These are phyloP conservation scores for Hypoxylon trugodes DNA, from an alignment of 495 filamentous ascomycete species.

Conservation along the genomic window DNA sequence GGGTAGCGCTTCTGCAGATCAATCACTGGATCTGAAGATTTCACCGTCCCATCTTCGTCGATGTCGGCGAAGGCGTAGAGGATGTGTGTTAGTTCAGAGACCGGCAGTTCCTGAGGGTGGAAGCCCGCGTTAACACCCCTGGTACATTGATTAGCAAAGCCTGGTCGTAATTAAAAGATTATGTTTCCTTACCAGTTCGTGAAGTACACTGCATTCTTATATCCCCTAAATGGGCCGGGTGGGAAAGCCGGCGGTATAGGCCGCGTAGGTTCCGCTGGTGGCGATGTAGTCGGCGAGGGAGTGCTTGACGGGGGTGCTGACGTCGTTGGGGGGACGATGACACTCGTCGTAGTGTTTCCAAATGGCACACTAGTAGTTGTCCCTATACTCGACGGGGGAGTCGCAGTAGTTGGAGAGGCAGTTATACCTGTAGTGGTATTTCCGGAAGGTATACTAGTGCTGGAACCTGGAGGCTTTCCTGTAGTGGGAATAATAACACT, in stretches of 20 bases:
- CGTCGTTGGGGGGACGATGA: conserved; percentile 2
- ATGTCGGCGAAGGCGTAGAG: conserved; percentile 73
- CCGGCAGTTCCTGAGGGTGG: conserved; percentile 82
- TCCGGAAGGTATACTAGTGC: no score
- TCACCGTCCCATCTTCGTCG: conserved; percentile 38
- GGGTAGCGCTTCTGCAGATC: conserved; percentile 35
- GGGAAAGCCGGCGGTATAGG: conserved; percentile 23
- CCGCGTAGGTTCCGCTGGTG: conserved; percentile 24
- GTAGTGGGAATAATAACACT: background rate
- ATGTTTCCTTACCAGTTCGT: conserved; percentile 52
- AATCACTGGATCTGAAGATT: conserved; percentile 33
- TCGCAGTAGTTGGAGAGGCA: no score
- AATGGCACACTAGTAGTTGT: background rate
- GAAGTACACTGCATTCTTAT: conserved; percentile 56
- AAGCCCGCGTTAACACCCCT: conserved; percentile 37
- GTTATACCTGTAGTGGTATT: conserved; percentile 1
- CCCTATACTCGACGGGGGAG: no score
- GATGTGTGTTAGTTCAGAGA: conserved; percentile 87
- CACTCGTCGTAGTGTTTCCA: conserved; percentile 1
- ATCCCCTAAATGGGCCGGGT: conserved; percentile 40
- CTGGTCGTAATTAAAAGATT: background rate
- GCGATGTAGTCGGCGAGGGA: conserved; percentile 11
- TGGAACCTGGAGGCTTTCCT: no score
- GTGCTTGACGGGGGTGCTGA: conserved; percentile 5
- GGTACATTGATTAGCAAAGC: conserved; percentile 2